phyloP scores from a whole-genome alignment of 139 green algal species.

The Chlamydomonas sp. region DNA sequence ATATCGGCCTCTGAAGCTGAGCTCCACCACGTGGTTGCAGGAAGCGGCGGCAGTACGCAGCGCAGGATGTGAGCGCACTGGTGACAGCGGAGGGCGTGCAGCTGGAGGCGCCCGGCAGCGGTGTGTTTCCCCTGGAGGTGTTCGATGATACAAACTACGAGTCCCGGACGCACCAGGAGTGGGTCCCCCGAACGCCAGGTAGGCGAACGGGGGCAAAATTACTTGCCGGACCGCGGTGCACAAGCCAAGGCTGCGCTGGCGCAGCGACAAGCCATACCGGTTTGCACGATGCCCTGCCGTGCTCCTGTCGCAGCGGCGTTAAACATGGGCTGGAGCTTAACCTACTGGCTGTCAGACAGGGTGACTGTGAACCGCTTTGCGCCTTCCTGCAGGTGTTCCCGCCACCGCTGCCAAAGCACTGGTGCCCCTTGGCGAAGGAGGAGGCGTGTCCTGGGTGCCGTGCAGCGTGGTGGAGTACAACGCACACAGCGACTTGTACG shows the following conservation, averaged over 20 bases:
- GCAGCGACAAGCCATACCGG: too few species aligned
- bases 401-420: slow-evolving; percentile 28
- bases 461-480: slow-evolving; percentile 59
- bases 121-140: slow-evolving; percentile 55
- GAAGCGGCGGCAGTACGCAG: slow-evolving; percentile 71
- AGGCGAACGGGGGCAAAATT: too few species aligned
- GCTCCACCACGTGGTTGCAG: slow-evolving; percentile 44
- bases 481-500: slow-evolving; percentile 50
- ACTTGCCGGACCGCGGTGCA: too few species aligned
- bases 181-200: slow-evolving; percentile 67
- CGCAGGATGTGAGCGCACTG: slow-evolving; percentile 64
- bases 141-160: slow-evolving; percentile 84
- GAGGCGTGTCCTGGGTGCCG: slow-evolving; percentile 31
- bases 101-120: neutral
- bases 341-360: neutral
- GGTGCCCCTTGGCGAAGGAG: slow-evolving; percentile 12
- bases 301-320: too few species aligned
- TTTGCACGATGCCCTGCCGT: too few species aligned
- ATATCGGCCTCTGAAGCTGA: neutral
- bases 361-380: neutral
- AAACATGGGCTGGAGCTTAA: neutral
- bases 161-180: slow-evolving; percentile 61
- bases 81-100: slow-evolving; percentile 50
- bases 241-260: too few species aligned
- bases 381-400: slow-evolving; percentile 30